These are phyloP conservation scores for Pseudonitzschia pungens DNA, from an alignment of 108 stramenopile species.

Conservation along the genomic window DNA sequence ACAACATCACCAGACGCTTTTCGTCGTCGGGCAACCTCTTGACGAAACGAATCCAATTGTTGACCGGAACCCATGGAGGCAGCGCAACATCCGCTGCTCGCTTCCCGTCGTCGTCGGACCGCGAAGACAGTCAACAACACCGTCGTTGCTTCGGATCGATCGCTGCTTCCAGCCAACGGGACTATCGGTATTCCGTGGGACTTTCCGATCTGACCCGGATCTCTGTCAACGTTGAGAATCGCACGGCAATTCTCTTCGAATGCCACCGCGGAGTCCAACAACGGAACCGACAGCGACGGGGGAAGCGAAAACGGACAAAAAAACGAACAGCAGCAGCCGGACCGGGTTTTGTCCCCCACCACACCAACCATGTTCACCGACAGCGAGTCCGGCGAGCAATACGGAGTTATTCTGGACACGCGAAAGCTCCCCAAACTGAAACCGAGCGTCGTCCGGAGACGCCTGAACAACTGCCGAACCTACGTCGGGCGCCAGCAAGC, in stretches of 20 bases:
- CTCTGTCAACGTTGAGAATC: background rate
- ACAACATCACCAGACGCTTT: conserved; percentile 3
- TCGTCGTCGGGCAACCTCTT: background rate
- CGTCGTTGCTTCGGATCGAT: background rate
- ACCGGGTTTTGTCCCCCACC: conserved; percentile 1
- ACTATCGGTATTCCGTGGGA: background rate
- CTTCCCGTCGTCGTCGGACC: conserved; percentile 1
- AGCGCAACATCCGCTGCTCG: background rate
- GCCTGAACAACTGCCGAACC: conserved; percentile 51
- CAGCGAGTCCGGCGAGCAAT: conserved; percentile 24
- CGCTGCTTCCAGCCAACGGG: background rate
- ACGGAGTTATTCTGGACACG: conserved; percentile 34
- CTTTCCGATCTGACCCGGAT: background rate
- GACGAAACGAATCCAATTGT: conserved; percentile 7
- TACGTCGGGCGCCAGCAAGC: conserved; percentile 59
- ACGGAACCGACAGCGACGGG: background rate
- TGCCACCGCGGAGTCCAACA: conserved; percentile 4
- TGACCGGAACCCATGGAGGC: background rate
- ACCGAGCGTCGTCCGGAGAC: conserved; percentile 66
- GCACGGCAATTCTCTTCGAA: background rate
- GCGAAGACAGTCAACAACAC: background rate
- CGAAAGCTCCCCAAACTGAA: conserved; percentile 65
- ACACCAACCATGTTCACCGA: conserved; percentile 18
- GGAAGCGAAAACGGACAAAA: background rate
- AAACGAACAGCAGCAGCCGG: conserved; percentile 1